Conservation (phyloP, 495 filamentous ascomycete species). For the Penicillium alfredii region DNA sequence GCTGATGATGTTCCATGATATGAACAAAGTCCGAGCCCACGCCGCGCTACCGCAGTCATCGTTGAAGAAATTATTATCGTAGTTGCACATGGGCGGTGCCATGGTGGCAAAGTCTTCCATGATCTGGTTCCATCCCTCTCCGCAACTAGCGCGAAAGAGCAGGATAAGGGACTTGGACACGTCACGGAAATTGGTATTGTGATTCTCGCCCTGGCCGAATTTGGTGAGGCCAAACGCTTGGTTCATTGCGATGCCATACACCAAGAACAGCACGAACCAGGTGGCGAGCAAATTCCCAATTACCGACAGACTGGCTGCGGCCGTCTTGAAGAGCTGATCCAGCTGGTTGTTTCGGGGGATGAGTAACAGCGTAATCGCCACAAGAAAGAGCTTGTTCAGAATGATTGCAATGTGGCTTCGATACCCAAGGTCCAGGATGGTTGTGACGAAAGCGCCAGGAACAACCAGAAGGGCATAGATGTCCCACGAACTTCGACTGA, state of each 20-base stretch:
- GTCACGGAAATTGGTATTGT: conserved; percentile 87
- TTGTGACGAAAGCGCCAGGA: conserved; percentile 75
- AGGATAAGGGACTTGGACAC: conserved; percentile 91
- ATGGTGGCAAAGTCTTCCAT: conserved; percentile 95
- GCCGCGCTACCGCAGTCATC: conserved; percentile 86
- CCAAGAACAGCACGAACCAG: conserved; percentile 94
- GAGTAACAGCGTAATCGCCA: conserved; percentile 81
- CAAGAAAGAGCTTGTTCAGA: conserved; percentile 88
- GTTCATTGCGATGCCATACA: conserved; percentile 93
- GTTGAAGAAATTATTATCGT: conserved; percentile 59
- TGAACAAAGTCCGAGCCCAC: conserved; percentile 85
- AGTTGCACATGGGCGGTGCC: conserved; percentile 67
- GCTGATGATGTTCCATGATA: conserved; percentile 97
- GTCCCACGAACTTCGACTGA: conserved; percentile 93
- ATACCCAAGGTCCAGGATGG: conserved; percentile 58
- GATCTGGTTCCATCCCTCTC: conserved; percentile 92
- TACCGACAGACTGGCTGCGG: conserved; percentile 84
- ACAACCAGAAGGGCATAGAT: conserved; percentile 80
- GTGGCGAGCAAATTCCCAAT: conserved; percentile 93
- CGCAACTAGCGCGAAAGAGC: conserved; percentile 85
- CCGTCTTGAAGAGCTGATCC: conserved; percentile 98
- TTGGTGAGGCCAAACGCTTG: conserved; percentile 95
- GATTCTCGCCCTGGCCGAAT: conserved; percentile 65
- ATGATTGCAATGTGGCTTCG: conserved; percentile 58
- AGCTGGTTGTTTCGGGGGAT: conserved; percentile 97